Conservation (phyloP, 1,284 basidiomycete genomes). For the Moesziomyces sp. region DNA sequence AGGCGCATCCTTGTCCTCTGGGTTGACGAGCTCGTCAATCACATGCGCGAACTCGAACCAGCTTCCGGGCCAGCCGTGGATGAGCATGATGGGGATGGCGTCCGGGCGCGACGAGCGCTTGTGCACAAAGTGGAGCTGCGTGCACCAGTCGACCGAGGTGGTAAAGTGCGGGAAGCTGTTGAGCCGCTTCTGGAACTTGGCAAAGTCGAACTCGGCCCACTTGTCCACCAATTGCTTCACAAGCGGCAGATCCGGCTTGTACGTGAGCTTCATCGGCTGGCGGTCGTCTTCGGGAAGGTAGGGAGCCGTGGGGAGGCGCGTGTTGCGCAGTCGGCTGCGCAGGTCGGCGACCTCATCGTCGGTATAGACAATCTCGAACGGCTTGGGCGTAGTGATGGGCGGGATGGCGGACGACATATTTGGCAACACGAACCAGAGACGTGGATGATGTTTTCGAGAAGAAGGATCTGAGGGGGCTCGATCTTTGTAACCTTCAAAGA, state of each 20-base stretch:
- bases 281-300: constrained; percentile 41
- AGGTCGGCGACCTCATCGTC: constrained; percentile 41
- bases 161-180: constrained; percentile 53
- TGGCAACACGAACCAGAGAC: background rate
- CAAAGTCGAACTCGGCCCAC: constrained; percentile 39
- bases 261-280: constrained; percentile 15
- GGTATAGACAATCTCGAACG: constrained; percentile 45
- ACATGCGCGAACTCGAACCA: constrained; percentile 52
- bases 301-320: constrained; percentile 39
- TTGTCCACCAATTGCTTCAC: constrained; percentile 29
- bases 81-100: constrained; percentile 61
- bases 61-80: constrained; percentile 62
- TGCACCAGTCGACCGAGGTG: constrained; percentile 57
- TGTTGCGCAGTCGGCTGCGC: constrained; percentile 37
- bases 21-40: constrained; percentile 43
- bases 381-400: constrained; percentile 43
- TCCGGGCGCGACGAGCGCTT: constrained; percentile 36
- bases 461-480: no score
- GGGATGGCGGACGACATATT: constrained; percentile 28
- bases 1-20: constrained; percentile 30
- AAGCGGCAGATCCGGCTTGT: constrained; percentile 38
- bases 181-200: constrained; percentile 23
- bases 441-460: background rate
- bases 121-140: constrained; percentile 55
- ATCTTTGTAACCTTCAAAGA: background rate